Evolutionary conservation across 345 rosid species (phyloP).

Genomic region (Corchorus capsularis): DNA sequence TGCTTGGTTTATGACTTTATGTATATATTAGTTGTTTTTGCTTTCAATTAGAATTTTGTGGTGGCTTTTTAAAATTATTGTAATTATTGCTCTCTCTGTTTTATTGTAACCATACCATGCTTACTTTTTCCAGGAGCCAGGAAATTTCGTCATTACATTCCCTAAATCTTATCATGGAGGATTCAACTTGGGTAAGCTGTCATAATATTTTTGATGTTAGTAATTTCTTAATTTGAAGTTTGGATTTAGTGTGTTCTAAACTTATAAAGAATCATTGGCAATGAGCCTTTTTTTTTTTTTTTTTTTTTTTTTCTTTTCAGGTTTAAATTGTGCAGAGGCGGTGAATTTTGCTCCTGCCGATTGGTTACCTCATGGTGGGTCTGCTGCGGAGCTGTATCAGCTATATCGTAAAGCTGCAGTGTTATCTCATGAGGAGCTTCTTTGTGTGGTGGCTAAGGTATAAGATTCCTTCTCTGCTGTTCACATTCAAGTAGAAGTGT

Average conservation of each 20-base stretch:
- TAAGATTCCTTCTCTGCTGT: conserved; percentile 18
- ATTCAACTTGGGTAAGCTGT: conserved; percentile 85
- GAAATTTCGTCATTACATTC: conserved; percentile 93
- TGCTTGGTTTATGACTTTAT: background rate
- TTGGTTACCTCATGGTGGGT: conserved; percentile 96
- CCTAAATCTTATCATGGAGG: conserved; percentile 95
- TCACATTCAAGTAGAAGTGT: conserved; percentile 3
- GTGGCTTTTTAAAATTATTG: background rate
- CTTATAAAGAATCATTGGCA: background rate
- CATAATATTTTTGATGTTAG: conserved; percentile 17
- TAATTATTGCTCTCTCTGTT: background rate
- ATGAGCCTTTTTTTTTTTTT: conserved; percentile 18
- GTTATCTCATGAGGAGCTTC: conserved; percentile 97
- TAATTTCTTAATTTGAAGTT: conserved; percentile 11
- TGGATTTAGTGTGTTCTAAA: conserved; percentile 11
- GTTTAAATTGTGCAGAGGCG: conserved; percentile 97
- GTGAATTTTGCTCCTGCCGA: conserved; percentile 99
- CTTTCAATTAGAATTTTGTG: background rate
- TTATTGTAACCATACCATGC: conserved; percentile 13
- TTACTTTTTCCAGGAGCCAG: conserved; percentile 76
- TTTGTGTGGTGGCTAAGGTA: conserved; percentile 87
- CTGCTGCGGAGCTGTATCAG: conserved; percentile 77
- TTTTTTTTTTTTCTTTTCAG: conserved; percentile 41
- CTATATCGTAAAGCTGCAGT: conserved; percentile 82
- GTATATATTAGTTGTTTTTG: background rate